Evolutionary conservation across 495 filamentous ascomycete genomes (phyloP).

Genomic region (Penicillium antarcticum): DNA sequence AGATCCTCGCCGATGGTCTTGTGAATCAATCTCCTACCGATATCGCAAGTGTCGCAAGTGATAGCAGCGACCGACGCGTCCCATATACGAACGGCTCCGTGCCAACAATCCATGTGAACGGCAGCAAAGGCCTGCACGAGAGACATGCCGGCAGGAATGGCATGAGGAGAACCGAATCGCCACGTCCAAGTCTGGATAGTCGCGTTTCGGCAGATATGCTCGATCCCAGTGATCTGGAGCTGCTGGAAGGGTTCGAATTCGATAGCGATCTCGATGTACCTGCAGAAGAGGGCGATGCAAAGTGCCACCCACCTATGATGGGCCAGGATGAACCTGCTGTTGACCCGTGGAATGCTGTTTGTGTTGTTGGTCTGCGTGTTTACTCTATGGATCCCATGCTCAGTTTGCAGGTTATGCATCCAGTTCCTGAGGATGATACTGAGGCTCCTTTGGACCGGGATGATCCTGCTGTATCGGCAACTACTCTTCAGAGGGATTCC

Average conservation of each 20-base stretch:
- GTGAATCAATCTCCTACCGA: slow-evolving; percentile 26
- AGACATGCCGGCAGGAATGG: slow-evolving; percentile 8
- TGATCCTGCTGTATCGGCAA: slow-evolving; percentile 46
- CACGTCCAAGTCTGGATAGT: slow-evolving; percentile 28
- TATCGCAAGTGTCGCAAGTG: slow-evolving; percentile 16
- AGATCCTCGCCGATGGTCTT: slow-evolving; percentile 22
- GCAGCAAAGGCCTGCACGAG: slow-evolving; percentile 25
- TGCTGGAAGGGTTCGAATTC: slow-evolving; percentile 46
- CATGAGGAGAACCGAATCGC: slow-evolving; percentile 14
- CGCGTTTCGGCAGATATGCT: slow-evolving; percentile 20
- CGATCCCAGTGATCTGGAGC: slow-evolving; percentile 23
- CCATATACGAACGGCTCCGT: slow-evolving; percentile 19
- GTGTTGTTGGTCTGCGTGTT: slow-evolving; percentile 72
- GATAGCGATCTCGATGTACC: slow-evolving; percentile 48
- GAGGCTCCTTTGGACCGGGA: slow-evolving; percentile 52
- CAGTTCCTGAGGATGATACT: slow-evolving; percentile 48
- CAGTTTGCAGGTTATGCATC: slow-evolving; percentile 51
- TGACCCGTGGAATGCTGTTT: slow-evolving; percentile 85
- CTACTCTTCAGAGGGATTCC: slow-evolving; percentile 4
- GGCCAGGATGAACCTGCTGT: slow-evolving; percentile 6
- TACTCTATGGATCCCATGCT: slow-evolving; percentile 60
- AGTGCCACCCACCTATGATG: neutral
- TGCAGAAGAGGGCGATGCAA: slow-evolving; percentile 23
- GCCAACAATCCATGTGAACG: slow-evolving; percentile 34
- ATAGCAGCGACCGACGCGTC: slow-evolving; percentile 13